phyloP scores from a whole-genome alignment of 2,329 filamentous ascomycete genomes.

The Penicillium sp. region DNA sequence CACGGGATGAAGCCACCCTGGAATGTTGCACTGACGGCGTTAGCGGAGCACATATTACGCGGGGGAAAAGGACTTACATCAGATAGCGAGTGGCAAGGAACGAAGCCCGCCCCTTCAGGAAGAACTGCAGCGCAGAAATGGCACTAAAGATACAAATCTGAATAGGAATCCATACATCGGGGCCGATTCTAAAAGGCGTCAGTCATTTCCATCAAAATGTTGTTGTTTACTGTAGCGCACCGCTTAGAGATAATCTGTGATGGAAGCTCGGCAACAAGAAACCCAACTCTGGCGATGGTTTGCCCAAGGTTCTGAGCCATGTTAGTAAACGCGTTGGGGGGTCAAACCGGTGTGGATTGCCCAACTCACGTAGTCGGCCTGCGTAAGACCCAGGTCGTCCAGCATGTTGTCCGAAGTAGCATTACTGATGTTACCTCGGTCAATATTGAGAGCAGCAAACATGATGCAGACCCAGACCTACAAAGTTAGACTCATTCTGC shows the following conservation, averaged over 20 bases:
- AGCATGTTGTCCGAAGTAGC: conserved; percentile 64
- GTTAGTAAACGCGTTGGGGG: background rate
- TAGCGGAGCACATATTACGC: background rate
- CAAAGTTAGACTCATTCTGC: conserved; percentile 4
- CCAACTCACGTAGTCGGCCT: conserved; percentile 18
- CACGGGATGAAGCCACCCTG: conserved; percentile 63
- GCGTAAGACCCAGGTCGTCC: conserved; percentile 32
- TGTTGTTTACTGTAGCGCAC: background rate
- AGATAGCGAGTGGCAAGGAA: conserved; percentile 38
- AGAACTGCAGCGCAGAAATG: conserved; percentile 49
- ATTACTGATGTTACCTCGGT: conserved; percentile 36
- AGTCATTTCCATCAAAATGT: background rate
- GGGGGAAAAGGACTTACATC: background rate
- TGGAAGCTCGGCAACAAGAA: conserved; percentile 59
- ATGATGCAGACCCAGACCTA: conserved; percentile 53
- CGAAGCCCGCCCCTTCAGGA: conserved; percentile 48
- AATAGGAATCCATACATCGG: conserved; percentile 60
- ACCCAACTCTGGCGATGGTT: conserved; percentile 60
- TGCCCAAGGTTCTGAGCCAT: conserved; percentile 49
- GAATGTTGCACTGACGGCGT: background rate
- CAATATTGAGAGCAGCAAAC: conserved; percentile 13
- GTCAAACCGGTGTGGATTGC: background rate
- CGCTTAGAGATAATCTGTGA: conserved; percentile 60
- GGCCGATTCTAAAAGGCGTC: conserved; percentile 49
- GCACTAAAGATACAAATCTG: conserved; percentile 53